Evolutionary conservation across 2,329 filamentous ascomycete species (phyloP).

Genomic region (Westerdykella sp.): DNA sequence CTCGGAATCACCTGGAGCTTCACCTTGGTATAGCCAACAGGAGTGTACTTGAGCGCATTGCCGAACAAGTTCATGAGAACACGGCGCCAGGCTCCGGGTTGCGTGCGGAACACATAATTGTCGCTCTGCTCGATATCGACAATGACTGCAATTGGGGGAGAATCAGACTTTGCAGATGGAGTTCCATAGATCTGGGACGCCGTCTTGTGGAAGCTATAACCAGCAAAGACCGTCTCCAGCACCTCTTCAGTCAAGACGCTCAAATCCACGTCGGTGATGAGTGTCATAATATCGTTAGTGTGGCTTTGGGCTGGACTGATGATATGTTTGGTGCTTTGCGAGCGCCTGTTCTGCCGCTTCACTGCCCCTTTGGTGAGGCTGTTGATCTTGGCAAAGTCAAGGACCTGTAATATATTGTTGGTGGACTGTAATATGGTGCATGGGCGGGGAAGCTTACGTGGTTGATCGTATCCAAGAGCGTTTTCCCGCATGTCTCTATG

Average conservation of each 20-base stretch:
- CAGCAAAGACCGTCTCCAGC: constrained; percentile 34
- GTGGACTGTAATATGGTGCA: neutral
- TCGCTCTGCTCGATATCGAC: constrained; percentile 32
- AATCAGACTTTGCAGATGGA: constrained; percentile 10
- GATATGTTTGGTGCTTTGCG: constrained; percentile 24
- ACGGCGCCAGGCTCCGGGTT: constrained; percentile 35
- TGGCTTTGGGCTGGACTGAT: constrained; percentile 27
- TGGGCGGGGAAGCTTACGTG: constrained; percentile 20
- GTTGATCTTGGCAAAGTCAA: constrained; percentile 40
- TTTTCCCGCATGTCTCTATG: constrained; percentile 36
- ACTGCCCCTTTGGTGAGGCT: constrained; percentile 27
- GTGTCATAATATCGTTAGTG: constrained; percentile 30
- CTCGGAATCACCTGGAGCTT: constrained; percentile 29
- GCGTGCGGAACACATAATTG: constrained; percentile 33
- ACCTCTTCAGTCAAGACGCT: constrained; percentile 33
- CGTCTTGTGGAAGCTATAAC: constrained; percentile 29
- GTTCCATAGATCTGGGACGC: constrained; percentile 21
- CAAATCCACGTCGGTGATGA: constrained; percentile 33
- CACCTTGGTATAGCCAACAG: constrained; percentile 32
- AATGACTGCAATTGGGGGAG: constrained; percentile 24
- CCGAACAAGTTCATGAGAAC: constrained; percentile 39
- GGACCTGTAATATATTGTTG: constrained; percentile 16
- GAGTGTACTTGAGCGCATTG: constrained; percentile 37
- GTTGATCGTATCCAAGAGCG: constrained; percentile 39
- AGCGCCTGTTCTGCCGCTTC: constrained; percentile 26